Conservation (phyloP, 257 asterid species). For the Solanum chilense region DNA sequence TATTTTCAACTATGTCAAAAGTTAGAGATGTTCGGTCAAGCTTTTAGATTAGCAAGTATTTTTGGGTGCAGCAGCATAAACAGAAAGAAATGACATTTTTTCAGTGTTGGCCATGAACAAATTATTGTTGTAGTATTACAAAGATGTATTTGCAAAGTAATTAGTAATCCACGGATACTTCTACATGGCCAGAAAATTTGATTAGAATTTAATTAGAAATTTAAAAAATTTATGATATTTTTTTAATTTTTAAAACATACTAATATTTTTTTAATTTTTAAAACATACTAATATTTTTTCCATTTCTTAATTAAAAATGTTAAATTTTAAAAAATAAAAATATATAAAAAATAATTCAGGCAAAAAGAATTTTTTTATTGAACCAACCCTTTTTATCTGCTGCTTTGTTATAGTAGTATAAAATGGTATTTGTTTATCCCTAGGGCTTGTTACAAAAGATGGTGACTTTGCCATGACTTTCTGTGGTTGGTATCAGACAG, state of each 20-base stretch:
- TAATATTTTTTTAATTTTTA: too few relatives aligned
- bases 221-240: too few relatives aligned
- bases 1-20: neutral
- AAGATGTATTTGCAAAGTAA: neutral
- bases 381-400: neutral
- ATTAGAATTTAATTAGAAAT: too few relatives aligned
- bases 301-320: too few relatives aligned
- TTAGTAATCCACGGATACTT: neutral
- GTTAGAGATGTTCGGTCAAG: neutral
- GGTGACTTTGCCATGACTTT: slow-evolving; percentile 3
- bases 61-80: neutral
- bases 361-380: too few relatives aligned
- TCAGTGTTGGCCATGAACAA: neutral
- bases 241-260: too few relatives aligned
- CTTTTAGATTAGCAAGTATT: neutral
- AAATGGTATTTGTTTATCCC: slow-evolving; percentile 1
- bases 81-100: neutral
- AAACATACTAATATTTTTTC: too few relatives aligned
- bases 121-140: neutral
- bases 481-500: slow-evolving; percentile 3
- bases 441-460: slow-evolving; percentile 31
- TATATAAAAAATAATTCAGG: too few relatives aligned
- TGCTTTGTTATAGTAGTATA: neutral
- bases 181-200: too few relatives aligned
- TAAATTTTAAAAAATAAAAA: too few relatives aligned